These are phyloP conservation scores for Angomonas deanei DNA, from an alignment of 208 protist species.

Conservation along the genomic window DNA sequence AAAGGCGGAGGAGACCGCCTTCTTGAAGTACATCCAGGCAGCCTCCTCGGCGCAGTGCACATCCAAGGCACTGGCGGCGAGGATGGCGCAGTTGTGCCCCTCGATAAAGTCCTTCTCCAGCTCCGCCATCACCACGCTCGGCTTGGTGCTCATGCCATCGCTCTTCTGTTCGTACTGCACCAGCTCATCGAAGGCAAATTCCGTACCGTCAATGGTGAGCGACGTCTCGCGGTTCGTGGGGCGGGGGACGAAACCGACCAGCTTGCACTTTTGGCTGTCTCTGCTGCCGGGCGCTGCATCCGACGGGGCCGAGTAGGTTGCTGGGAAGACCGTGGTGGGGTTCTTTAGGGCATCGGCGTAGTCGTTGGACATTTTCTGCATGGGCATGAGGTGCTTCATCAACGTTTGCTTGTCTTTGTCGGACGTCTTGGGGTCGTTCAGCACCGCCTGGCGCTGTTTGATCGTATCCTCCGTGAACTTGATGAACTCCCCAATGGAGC, in stretches of 20 bases:
- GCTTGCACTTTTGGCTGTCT: slow-evolving; percentile 13
- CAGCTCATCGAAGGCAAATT: slow-evolving; percentile 50
- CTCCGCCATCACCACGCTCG: slow-evolving; percentile 13
- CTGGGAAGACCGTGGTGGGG: slow-evolving; percentile 24
- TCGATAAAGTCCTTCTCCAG: slow-evolving; percentile 22
- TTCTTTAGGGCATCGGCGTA: slow-evolving; percentile 23
- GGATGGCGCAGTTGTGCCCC: slow-evolving; percentile 36
- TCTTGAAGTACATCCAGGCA: slow-evolving; percentile 28
- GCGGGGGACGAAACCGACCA: slow-evolving; percentile 29
- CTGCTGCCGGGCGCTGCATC: neutral
- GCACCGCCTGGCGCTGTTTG: slow-evolving; percentile 14
- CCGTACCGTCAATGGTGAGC: slow-evolving; percentile 21
- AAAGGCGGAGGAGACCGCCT: slow-evolving; percentile 24
- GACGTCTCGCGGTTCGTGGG: slow-evolving; percentile 12
- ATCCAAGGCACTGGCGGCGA: slow-evolving; percentile 23
- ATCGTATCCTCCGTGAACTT: slow-evolving; percentile 23
- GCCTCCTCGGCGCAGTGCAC: slow-evolving; percentile 19
- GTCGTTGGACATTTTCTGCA: slow-evolving; percentile 23
- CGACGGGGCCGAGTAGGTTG: slow-evolving; percentile 18
- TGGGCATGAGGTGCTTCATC: slow-evolving; percentile 1
- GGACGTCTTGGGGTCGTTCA: slow-evolving; percentile 12
- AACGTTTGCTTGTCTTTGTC: slow-evolving; percentile 10
- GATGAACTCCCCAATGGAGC: slow-evolving; percentile 44
- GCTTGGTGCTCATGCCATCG: slow-evolving; percentile 12
- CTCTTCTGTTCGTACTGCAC: slow-evolving; percentile 11